phyloP scores from a whole-genome alignment of 352 stramenopile species.

The Phytophthora palmivora region DNA sequence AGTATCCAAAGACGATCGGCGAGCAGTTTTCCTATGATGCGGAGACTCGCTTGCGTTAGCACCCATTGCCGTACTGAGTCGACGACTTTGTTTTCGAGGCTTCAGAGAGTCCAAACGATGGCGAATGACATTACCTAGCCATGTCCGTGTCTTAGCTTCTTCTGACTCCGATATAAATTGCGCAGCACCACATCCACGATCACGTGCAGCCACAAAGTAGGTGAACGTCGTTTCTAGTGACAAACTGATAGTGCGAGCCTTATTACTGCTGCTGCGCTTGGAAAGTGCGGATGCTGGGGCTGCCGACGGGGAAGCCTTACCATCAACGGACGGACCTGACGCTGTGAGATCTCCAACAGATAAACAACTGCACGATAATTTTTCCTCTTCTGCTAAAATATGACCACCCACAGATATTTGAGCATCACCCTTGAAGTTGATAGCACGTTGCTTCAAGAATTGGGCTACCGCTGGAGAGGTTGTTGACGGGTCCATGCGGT shows the following conservation, averaged over 20 bases:
- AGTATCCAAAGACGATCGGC: constrained; percentile 48
- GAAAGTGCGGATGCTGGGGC: constrained; percentile 41
- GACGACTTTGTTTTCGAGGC: constrained; percentile 60
- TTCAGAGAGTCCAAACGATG: constrained; percentile 74
- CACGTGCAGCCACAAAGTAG: constrained; percentile 72
- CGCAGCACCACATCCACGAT: constrained; percentile 51
- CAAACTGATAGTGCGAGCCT: constrained; percentile 77
- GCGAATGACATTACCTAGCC: constrained; percentile 70
- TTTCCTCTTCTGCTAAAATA: constrained; percentile 59
- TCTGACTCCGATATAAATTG: constrained; percentile 76
- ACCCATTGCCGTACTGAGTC: constrained; percentile 48
- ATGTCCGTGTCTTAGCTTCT: constrained; percentile 61
- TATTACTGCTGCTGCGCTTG: constrained; percentile 71
- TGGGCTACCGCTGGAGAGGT: constrained; percentile 62
- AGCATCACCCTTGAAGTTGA: constrained; percentile 79
- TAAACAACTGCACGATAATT: constrained; percentile 70
- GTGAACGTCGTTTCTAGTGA: constrained; percentile 74
- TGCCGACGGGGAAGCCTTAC: constrained; percentile 23
- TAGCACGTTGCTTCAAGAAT: constrained; percentile 67
- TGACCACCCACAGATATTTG: constrained; percentile 52
- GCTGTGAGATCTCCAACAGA: constrained; percentile 65
- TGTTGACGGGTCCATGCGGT: constrained; percentile 58
- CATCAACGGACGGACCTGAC: constrained; percentile 21
- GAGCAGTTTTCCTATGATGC: constrained; percentile 51
- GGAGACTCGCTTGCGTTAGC: constrained; percentile 41